Evolutionary conservation across 1,284 basidiomycete species (phyloP), one percentile per base, ranked within the genome.

Genomic region (Malassezia japonica): DNA sequence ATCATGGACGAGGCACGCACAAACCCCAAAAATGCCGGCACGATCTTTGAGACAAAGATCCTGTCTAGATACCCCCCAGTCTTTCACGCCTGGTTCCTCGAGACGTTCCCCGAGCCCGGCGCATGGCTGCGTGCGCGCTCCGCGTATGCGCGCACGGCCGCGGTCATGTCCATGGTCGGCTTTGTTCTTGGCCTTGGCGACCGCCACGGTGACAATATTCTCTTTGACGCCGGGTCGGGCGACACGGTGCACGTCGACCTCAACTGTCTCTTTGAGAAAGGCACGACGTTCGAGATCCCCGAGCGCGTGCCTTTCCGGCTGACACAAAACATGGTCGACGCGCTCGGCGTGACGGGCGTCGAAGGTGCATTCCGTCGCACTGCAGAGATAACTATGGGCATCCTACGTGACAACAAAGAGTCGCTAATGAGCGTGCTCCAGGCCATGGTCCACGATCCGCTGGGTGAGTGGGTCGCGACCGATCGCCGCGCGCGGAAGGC

Each of bases 111-210:
- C 0, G 94, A 99, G 67, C 92, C 94, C 0, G 84, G 86, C 0
- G 85, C 87, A 0, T 99, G 94, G 94, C 79, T 98, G 25, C 81
- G 84, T 2, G 87, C 86, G 68, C 82, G 94, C 23, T 76, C 88
- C 55, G 80, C 83, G 2, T 99, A 92, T 70, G 84, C 82, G 13
- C 80, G 92, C 36, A 96, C 94, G 0, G 80, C 85, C 0, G 94
- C 94, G 0, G 94, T 98, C 42, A 98, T 96, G 86, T 94, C 87
- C 3, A 98, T 99, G 85, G 88, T 98, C 23, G 94, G 94, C 18
- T 94, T 87, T 63, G 92, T 99, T 29, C 78, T 99, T 8, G 94
- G 92, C 10, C 78, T 99, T n/a, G 94, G 94, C 12, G 94, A 99
- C 74, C 81, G 94, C 38, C 94, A 99, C 72, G 84, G 86, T 62